Evolutionary conservation across 768 basidiomycete species (phyloP), one percentile per base, ranked within the genome.

Genomic region (Tulasnella sp.): DNA sequence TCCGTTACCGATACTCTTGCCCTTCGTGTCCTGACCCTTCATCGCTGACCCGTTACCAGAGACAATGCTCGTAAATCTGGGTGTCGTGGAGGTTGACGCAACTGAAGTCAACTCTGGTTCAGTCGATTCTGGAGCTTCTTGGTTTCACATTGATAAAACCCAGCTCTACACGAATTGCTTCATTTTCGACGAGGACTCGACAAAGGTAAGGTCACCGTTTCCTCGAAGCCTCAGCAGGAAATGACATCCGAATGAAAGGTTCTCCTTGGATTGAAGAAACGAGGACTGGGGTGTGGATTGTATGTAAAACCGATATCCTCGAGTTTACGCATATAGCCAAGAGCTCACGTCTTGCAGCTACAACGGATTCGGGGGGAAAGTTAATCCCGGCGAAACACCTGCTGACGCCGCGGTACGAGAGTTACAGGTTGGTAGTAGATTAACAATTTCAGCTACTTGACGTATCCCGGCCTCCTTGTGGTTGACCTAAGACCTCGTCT

Each of bases 341-440:
- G 3, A n/a, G 7, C 6, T n/a, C 26, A 26, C 32, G n/a, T 6
- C 16, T 20, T 61, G 32, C 81, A 95, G 94, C 81, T 95, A 89
- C 82, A 96, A 96, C 80, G 95, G 95, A 4, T 96, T 95, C 80
- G 94, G 93, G 23, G 95, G 95, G 13, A 97, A 97, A 83, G 90
- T 93, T 11, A 93, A 96, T 78, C 84, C 87, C 3, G 89, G 88
- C 5, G 95, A 97, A 83, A 90, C 91, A 0, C 84, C 90, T 23
- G 80, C 85, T 0, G 84, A 92, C 81, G 94, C 93, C 13, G 95
- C 95, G 4, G 81, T 83, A n/a, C 90, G 95, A n/a, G 95, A 86
- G 79, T 80, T 86, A 20, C 40, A 82, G 61, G 85, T 85, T 32
- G 69, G 35, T 35, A 35, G 81, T 79, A n/a, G 37, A 37, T 16